Evolutionary conservation across 148 eudicot species (phyloP), one percentile per base, ranked within the genome.

Genomic region (Oxyria digyna): DNA sequence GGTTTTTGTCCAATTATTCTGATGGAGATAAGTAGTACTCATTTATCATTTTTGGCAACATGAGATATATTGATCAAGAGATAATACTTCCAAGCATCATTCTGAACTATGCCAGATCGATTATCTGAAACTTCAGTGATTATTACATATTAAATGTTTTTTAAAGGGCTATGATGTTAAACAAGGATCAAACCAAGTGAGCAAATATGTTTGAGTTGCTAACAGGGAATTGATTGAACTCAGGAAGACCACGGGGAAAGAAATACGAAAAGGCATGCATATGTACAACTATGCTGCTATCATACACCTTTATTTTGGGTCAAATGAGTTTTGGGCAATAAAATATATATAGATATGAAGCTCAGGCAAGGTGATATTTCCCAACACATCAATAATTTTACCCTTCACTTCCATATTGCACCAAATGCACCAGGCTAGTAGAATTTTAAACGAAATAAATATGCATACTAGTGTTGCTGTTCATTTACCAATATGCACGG

Each of bases 401-500:
- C 23, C 59, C 59, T 52, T 52, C 20, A 0, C 10, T 23, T 24
- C 17, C 6, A 26, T 17, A 24, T 55, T 55, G 62, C 33, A 24
- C 62, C 62, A 55, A 55, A 55, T 24, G 32, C 62, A 55, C 24
- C 32, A 55, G 26, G 26, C 17, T 26, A 55, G 62, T 55, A 3
- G 33, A 5, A 55, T 24, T 55, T 27, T 33, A 55, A n/a, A 55
- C 13, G 17, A 11, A 55, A 24, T 32, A 55, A 55, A 26, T 24
- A 24, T 55, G 62, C 11, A 55, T 55, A 26, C 33, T 55, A 21
- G 11, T 55, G 32, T 26, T 17, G 10, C 15, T 24, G 18, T 42
- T 42, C 12, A 54, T 5, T 18, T 77, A 81, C 84, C 84, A 70
- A 72, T 67, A 50, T 59, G 24, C 35, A 68, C 38, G 29, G 81